phyloP scores from a whole-genome alignment of 441 rosid genomes.

The Daphne laureola region DNA sequence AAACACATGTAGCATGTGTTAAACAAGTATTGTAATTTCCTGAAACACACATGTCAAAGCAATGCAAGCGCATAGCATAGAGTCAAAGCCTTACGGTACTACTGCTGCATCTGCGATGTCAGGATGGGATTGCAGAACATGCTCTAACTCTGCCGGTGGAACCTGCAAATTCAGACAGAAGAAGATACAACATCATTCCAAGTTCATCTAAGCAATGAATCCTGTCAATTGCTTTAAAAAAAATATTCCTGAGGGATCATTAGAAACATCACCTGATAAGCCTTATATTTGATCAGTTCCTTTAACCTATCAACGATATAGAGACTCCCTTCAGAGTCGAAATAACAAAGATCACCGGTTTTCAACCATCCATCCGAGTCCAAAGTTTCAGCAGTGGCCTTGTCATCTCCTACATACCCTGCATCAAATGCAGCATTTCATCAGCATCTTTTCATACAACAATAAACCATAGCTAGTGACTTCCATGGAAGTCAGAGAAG shows the following conservation, averaged over 20 bases:
- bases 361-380: conserved; percentile 85
- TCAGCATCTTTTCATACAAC: background rate
- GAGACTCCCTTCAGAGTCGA: conserved; percentile 61
- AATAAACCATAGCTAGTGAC: no score
- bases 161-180: conserved; percentile 34
- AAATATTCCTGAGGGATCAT: background rate
- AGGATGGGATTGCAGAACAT: conserved; percentile 66
- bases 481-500: no score
- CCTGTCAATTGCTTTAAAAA: background rate
- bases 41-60: no score
- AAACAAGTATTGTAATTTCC: no score
- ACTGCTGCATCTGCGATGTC: conserved; percentile 84
- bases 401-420: conserved; percentile 79
- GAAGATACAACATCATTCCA: background rate
- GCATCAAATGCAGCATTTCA: conserved; percentile 11
- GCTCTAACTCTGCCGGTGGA: conserved; percentile 90
- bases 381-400: conserved; percentile 80
- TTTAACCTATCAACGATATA: conserved; percentile 77
- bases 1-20: no score
- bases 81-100: conserved; percentile 46
- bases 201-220: background rate
- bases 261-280: conserved; percentile 54
- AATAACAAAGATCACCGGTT: conserved; percentile 87
- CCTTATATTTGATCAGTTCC: conserved; percentile 89
- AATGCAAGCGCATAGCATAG: background rate